These are phyloP conservation scores for Clarireedia monteithiana DNA, from an alignment of 2,329 filamentous ascomycete species.

Conservation along the genomic window DNA sequence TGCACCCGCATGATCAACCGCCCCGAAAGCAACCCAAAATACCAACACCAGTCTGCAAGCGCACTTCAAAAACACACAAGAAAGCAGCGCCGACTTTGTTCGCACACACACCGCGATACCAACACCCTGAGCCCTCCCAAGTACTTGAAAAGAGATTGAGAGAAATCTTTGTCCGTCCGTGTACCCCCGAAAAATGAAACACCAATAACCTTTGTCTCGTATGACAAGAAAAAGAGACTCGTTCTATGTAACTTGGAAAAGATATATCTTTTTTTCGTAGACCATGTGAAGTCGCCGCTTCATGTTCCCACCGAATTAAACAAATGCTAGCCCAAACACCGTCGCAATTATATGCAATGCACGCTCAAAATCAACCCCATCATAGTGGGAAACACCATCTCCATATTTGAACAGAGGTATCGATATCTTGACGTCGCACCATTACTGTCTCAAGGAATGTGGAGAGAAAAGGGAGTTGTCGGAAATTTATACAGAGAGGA, in stretches of 20 bases:
- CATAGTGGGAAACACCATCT: constrained; percentile 25
- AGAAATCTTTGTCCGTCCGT: constrained; percentile 26
- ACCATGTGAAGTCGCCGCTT: constrained; percentile 30
- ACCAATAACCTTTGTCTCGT: constrained; percentile 20
- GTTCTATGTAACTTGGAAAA: constrained; percentile 27
- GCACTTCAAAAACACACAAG: constrained; percentile 22
- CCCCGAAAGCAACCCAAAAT: constrained; percentile 20
- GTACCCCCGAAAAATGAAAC: constrained; percentile 22
- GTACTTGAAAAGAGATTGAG: constrained; percentile 21
- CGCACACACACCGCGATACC: constrained; percentile 11
- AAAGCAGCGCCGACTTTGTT: constrained; percentile 21
- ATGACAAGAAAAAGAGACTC: constrained; percentile 25
- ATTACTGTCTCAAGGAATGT: constrained; percentile 28
- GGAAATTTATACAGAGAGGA: constrained; percentile 28
- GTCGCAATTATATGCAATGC: constrained; percentile 27
- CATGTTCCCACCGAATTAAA: constrained; percentile 24
- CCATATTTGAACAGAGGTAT: constrained; percentile 28
- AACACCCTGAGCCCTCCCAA: constrained; percentile 21
- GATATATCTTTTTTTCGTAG: constrained; percentile 27
- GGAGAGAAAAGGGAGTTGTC: constrained; percentile 14
- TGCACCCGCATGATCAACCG: constrained; percentile 24
- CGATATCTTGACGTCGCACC: constrained; percentile 27
- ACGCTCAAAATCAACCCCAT: constrained; percentile 27
- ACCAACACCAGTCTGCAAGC: constrained; percentile 9
- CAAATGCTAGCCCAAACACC: constrained; percentile 29